Conservation (phyloP, 2,329 filamentous ascomycete species). For the Alternaria longipes region DNA sequence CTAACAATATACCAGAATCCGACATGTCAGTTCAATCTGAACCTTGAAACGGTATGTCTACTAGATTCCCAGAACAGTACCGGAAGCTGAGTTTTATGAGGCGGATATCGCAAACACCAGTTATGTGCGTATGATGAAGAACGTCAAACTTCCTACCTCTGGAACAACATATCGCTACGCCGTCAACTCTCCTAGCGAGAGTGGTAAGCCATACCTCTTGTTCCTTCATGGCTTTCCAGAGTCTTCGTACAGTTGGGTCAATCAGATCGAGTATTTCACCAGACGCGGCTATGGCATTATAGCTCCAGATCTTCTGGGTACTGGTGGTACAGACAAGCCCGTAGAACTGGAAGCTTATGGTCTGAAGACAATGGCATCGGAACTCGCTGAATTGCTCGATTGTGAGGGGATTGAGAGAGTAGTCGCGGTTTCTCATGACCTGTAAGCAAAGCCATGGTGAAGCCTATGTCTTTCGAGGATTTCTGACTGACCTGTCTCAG, state of each 20-base stretch:
- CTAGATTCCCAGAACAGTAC: neutral
- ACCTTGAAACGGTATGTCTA: neutral
- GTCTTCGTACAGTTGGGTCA: neutral
- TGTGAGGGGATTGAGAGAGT: neutral
- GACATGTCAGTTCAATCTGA: neutral
- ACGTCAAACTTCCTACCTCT: neutral
- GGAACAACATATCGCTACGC: neutral
- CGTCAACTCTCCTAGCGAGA: neutral
- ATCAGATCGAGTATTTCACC: neutral
- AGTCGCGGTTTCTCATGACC: neutral
- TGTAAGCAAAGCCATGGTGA: neutral
- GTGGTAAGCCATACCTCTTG: neutral
- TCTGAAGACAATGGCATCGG: neutral
- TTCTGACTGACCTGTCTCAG: fast-evolving
- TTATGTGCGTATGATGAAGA: neutral
- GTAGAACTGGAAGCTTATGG: neutral
- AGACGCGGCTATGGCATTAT: neutral
- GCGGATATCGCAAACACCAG: neutral
- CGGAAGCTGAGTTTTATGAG: neutral
- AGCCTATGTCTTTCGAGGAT: fast-evolving
- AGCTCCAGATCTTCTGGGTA: neutral
- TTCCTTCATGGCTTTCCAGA: neutral
- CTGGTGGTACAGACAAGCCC: neutral
- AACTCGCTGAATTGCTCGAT: neutral
- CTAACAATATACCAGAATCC: neutral